Base-by-base conservation (phyloP, 176 grass and related monocot genomes). In the Bonia amplexicaulis region DNA sequence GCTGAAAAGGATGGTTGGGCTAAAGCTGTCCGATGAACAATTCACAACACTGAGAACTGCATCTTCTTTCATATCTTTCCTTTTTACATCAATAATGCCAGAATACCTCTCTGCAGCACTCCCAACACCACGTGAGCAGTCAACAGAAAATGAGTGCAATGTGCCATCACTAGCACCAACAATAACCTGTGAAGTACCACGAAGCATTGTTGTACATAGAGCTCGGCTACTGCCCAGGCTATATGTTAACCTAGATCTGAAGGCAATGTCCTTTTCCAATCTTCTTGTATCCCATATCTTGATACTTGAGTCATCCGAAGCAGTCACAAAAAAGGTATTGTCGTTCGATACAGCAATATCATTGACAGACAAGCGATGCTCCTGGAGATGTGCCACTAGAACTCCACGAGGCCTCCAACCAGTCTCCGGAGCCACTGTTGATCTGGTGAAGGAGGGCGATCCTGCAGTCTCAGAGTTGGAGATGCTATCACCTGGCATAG, bases 231-330 rank as follows among this genome's bases (percentile, higher is more conserved):
- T 82, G 79, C 93, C 92, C 71, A 92, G 79, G 62, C 80, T 83
- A 88, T 98, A 98, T 2, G 96, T 94, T 85, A 98, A 87, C 74
- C 96, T 93, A 42, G 96, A 98, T 83, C 93, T 93, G 84, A 98
- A 98, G 47, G 96, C 92, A 53, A 98, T 95, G 71, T 95, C 96
- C 84, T 95, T 98, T 89, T 98, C 96, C 85, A 98, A 85, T 75
- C 89, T 98, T 83, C 93, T 92, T 73, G 96, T 93, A 85, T 98
- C 96, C 96, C 96, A 98, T 85, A 98, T 93, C 88, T 91, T 95
- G 66, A 98, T 87, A 84, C 89, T 98, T 9, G 91, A 95, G 74
- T 98, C 96, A 40, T 98, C 93, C 6, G 96, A 98, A 82, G 89
- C 96, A 45, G 87, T 95, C 72, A 98, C 73, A 66, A 98, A 95